Base-by-base conservation (phyloP, 495 filamentous ascomycete species). In the Penicillium steckii region DNA sequence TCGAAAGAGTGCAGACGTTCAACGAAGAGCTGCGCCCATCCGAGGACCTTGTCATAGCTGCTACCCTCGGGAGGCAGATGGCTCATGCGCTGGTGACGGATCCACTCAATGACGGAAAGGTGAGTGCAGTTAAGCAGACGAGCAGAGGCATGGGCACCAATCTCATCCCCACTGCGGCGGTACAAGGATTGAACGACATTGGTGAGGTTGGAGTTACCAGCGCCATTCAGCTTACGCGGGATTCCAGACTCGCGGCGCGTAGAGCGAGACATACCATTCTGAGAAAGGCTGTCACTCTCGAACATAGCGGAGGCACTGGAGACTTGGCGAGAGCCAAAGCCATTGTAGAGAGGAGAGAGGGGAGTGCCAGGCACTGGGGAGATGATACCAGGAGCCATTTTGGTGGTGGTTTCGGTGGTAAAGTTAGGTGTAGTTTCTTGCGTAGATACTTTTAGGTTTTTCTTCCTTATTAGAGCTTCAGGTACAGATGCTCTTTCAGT, bases 1-100 rank as follows among this genome's bases (percentile, higher is more conserved):
- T 70, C 68, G 46, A 73, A 73, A 10, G 63, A 65, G 46, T 73
- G 58, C 44, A 73, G n/a, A 18, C 61, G 44, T 27, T 65, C 61
- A 27, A 59, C 53, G 19, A 65, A 65, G 19, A 65, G 59, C 44
- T 59, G 52, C 1, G 68, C 70, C 64, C 70, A 73, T 12, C 61
- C 53, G 4, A 73, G 57, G 4, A 70, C 70, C 44, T 68, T 67
- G 46, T 73, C 70, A 47, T 69, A 73, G 46, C 55, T 65, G 48
- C 70, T 73, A 38, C 70, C 70, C 45, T 73, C 70, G 0, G 70
- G 57, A 3, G 70, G 70, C 1, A 73, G 53, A 45, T 68, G 61
- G 49, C 56, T 65, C 70, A 73, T 68, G 6, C 70, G 64, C 60
- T 73, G 51, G 35, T 47, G 32, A 22, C 58, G 58, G 7, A 65